Base-by-base conservation (phyloP, 768 basidiomycete species). In the Candolleomyces efflorescens region DNA sequence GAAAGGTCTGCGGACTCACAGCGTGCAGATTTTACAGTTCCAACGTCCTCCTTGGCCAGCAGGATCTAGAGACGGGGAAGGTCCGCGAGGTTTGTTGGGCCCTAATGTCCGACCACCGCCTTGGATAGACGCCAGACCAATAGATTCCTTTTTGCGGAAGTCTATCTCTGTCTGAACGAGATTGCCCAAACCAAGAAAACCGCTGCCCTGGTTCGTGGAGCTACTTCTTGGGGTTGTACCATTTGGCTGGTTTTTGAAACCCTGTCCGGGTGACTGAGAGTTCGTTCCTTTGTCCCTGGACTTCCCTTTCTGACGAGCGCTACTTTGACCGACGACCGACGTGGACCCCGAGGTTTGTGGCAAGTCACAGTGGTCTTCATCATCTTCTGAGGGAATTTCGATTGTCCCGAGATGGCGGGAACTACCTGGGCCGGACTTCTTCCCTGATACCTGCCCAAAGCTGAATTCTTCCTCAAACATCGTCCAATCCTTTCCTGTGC, bases 11-110 rank as follows among this genome's bases (percentile, higher is more conserved):
- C 64, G 45, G 12, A 67, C 86, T 70, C 64, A 89, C 87, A 89
- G 67, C 5, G 87, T 90, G 59, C 87, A 90, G 20, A 82, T 71
- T 12, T 71, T 62, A 63, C 87, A 90, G 43, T 66, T 65, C 87
- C 87, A 89, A 17, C 62, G 54, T 9, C 24, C 46, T 48, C 17
- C 17, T 43, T 43, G 41, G 15, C 20, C 24, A n/a, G 56, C 41
- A 12, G 17, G 41, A 4, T 53, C n/a, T 43, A 23, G 17, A 32
- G 32, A 5, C 10, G 41, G 12, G 32, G 39, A 20, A 18, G 36
- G 37, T n/a, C 17, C 43, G 3, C 24, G 50, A 49, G 55, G 44
- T 18, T 36, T 48, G 7, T 26, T 51, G 9, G 54, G 53, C 1
- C 67, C 71, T 48, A 74, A 60, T 2, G 60, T 67, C 22, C 66